Base-by-base conservation (phyloP, 805 yeast species). In the Metschnikowia proteae region DNA sequence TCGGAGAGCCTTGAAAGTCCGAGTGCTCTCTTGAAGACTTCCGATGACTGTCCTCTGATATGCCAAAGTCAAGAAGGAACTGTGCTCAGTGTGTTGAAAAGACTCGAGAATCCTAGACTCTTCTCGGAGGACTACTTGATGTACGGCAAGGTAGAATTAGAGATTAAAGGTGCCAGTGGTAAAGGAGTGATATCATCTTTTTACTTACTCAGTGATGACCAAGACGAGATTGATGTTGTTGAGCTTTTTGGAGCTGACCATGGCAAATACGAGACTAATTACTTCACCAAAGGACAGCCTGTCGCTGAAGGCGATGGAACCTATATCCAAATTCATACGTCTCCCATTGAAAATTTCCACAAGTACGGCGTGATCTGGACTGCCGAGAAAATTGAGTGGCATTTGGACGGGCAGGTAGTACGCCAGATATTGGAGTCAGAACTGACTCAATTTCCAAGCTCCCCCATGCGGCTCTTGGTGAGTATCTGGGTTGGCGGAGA, bases 401-500 rank as follows among this genome's bases (percentile, higher is more conserved):
- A 46, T 17, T 36, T 67, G 11, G 63, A 71, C 46, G 71, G 65
- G 2, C 36, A 32, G 5, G 48, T 55, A 1, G 66, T 69, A 7
- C 52, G 77, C 22, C 66, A 68, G 33, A n/a, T 31, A 3, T 45
- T 46, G 10, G 25, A 7, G 32, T 32, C 45, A 6, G 45, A 42
- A 11, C 26, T 27, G 38, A 11, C 37, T 8, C 72, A 71, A 13
- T 64, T 53, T 42, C 76, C 76, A 6, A 25, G 48, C 3, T 60
- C 71, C 10, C 77, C 77, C 35, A 68, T 68, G 73, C 42, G 53
- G 5, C 55, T 72, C 25, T 62, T 62, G 46, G 49, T 70, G 25
- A 67, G 74, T 50, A 51, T 71, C 25, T 73, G 77, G 76, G 72
- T 68, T 1, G 77, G 77, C 3, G 75, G 77, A 0, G 76, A 71